Evolutionary conservation across 495 filamentous ascomycete genomes (phyloP), one percentile per base, ranked within the genome.

Genomic region (Evernia prunastri): DNA sequence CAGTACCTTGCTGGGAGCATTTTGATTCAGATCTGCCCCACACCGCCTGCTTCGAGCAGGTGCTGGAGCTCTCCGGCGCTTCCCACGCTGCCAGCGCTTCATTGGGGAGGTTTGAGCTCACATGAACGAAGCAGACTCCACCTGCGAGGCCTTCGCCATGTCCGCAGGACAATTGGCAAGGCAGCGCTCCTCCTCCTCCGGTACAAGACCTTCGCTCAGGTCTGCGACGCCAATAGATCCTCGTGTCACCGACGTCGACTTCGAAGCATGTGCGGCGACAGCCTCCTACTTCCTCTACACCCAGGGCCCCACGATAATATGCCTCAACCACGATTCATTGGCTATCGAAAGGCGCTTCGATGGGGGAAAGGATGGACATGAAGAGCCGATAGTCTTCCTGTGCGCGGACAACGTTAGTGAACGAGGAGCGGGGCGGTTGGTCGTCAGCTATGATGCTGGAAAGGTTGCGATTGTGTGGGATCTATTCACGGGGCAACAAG

Each of bases 391-490:
- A 20, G 78, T 85, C 35, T 82, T 96, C 67, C 82, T 98, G 33
- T 87, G 89, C 29, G 90, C 92, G 58, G 94, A 98, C 73, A 97
- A 94, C 76, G 85, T 89, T 60, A 97, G 92, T 75, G 93, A 96
- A 63, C 81, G 87, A 59, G 91, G 91, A 42, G 85, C 88, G 1
- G 93, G 93, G 17, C 79, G 91, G 66, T 76, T 96, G 65, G 91
- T 96, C 12, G 89, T 97, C 57, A 97, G 92, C 77, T 95, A 96
- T 68, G 94, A 98, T 81, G 83, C 82, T 36, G 89, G 90, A 35
- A 89, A 91, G 75, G 96, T 90, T 7, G 92, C 92, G 2, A 96
- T 97, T 70, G 91, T 98, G 27, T 98, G 94, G 94, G 93, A 97
- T 77, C 80, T 96, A 39, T 85, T 96, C 75, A 96, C 91, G 0